A percentile compares a stretch with the other conserved stretches of the same genome.
phyloP scores from a whole-genome alignment of 768 basidiomycete species.

The Hemileccinum rubropunctum region DNA sequence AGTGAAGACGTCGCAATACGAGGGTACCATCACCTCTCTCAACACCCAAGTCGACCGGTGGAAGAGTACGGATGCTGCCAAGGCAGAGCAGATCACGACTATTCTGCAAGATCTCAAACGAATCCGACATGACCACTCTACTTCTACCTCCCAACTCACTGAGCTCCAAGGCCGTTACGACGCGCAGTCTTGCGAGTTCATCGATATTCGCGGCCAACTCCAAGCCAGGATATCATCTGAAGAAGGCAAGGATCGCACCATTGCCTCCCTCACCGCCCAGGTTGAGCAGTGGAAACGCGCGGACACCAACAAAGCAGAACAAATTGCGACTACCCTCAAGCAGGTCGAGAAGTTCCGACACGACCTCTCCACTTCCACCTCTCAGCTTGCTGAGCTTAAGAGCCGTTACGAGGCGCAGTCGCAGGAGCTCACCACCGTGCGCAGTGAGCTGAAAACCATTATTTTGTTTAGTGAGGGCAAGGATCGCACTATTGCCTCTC shows the following conservation, averaged over 20 bases:
- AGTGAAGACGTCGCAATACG: conserved; percentile 1
- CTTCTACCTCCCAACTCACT: not conserved
- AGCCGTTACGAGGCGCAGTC: not conserved
- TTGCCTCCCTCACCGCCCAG: not conserved
- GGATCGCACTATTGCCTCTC: not conserved
- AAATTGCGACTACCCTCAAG: not conserved
- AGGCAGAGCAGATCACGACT: not conserved
- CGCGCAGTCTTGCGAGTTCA: conserved; percentile 4
- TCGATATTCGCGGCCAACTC: not conserved
- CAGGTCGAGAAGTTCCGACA: not conserved
- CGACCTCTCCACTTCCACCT: not conserved
- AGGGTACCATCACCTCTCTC: not conserved
- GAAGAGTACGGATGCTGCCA: not conserved
- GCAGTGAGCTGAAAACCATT: not conserved
- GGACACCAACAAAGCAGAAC: not conserved
- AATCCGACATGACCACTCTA: not conserved
- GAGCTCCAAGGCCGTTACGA: conserved; percentile 1
- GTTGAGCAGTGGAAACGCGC: not conserved
- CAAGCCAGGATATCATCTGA: not conserved
- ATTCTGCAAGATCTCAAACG: not conserved
- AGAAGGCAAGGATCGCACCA: not conserved
- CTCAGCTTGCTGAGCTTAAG: not conserved
- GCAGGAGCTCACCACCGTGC: not conserved
- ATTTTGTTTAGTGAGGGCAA: not conserved
- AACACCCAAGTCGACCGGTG: not conserved